Evolutionary conservation across 805 yeast species (phyloP), one percentile per base, ranked within the genome.

Genomic region (Jamesozyma gamospora): DNA sequence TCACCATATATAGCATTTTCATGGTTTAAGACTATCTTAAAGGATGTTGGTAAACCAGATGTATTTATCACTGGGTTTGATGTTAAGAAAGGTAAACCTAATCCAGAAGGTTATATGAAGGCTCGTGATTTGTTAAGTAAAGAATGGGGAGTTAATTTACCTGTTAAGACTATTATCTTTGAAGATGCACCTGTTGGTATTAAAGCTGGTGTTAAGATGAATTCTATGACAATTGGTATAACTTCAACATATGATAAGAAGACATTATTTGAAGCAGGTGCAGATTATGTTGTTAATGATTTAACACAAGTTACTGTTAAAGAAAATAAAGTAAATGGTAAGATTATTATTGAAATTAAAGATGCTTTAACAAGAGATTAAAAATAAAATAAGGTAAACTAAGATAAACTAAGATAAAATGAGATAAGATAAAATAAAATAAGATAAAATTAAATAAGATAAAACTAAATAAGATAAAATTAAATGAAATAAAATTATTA

Each of bases 171-270:
- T 14, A 82, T 82, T 21, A 85, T 79, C 11, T 82, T 83, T 58
- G 94, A 83, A 65, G 94, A 83, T 58, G 90, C 92, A 16, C 86
- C 86, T 28, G 86, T 85, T 28, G 92, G 94, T 47, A 73, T 82
- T 45, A 58, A 71, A 51, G 87, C 92, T 14, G 94, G 92, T 46
- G 74, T 75, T 54, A 78, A 69, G 30, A 84, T 87, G 28, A 90
- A 86, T 40, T 85, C 90, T 47, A 65, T 68, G 48, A 79, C 79
- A 36, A 74, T 83, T 47, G 94, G 90, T 45, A 78, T 83, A 56
- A 76, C 86, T 43, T 77, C 87, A 34, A 72, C 87, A 25, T 81
- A 78, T 56, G 74, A 69, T 45, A 74, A 83, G 21, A 74, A 73
- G 43, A 65, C 67, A 47, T 77, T 83, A 32, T 70, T 76, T 62